Conservation (phyloP, 495 filamentous ascomycete species). For the Penicillium pulvis region DNA sequence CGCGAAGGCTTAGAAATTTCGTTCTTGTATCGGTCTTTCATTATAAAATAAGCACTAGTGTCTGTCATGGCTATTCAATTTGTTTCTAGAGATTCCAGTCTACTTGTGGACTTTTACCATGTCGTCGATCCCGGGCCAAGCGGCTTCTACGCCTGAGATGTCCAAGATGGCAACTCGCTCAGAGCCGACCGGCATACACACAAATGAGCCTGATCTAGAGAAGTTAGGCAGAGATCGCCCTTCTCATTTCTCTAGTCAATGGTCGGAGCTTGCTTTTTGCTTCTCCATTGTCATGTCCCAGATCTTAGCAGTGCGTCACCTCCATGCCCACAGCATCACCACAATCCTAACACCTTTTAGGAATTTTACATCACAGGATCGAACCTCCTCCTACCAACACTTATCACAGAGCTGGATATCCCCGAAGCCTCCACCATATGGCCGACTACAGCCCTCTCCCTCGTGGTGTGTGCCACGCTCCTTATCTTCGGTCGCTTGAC, state of each 20-base stretch:
- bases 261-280: slow-evolving; percentile 69
- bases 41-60: too few relatives aligned
- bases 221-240: slow-evolving; percentile 72
- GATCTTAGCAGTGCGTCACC: slow-evolving; percentile 59
- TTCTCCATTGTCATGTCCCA: slow-evolving; percentile 74
- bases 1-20: too few relatives aligned
- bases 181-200: slow-evolving; percentile 1
- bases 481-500: slow-evolving; percentile 76
- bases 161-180: too few relatives aligned
- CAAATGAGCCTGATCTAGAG: slow-evolving; percentile 48
- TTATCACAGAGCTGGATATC: slow-evolving; percentile 65
- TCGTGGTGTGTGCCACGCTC: slow-evolving; percentile 73
- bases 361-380: slow-evolving; percentile 88
- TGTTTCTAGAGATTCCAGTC: too few relatives aligned
- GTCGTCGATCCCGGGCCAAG: too few relatives aligned
- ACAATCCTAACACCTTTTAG: slow-evolving; percentile 27
- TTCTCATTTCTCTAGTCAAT: slow-evolving; percentile 58
- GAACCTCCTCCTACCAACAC: slow-evolving; percentile 74
- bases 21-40: too few relatives aligned
- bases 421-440: slow-evolving; percentile 66
- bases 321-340: background rate
- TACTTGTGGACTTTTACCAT: too few relatives aligned
- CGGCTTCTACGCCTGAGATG: too few relatives aligned
- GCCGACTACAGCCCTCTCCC: slow-evolving; percentile 77
- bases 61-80: too few relatives aligned